phyloP scores from a whole-genome alignment of 2,329 filamentous ascomycete genomes.

The Colletotrichum orbiculare region DNA sequence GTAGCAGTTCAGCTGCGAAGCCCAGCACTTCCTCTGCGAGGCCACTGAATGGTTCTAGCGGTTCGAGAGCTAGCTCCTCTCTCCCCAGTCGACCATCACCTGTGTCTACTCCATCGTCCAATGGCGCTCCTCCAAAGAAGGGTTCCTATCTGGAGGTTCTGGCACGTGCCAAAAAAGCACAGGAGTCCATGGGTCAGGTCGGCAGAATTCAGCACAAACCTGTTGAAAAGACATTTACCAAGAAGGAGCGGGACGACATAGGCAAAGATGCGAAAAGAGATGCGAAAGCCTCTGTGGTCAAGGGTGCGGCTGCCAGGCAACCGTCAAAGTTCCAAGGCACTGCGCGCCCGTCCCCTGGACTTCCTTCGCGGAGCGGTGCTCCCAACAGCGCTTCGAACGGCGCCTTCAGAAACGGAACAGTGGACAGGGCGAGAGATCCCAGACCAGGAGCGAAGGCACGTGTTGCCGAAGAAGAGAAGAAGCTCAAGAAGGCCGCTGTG shows the following conservation, averaged over 20 bases:
- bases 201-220: slow-evolving; percentile 82
- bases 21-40: slow-evolving; percentile 23
- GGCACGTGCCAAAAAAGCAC: slow-evolving; percentile 75
- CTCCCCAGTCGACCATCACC: slow-evolving; percentile 40
- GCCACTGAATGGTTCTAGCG: slow-evolving; percentile 17
- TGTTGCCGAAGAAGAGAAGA: slow-evolving; percentile 59
- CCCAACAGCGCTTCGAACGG: slow-evolving; percentile 35
- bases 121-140: slow-evolving; percentile 69
- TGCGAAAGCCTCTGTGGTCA: slow-evolving; percentile 3
- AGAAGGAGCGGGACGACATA: slow-evolving; percentile 61
- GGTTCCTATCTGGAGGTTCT: slow-evolving; percentile 81
- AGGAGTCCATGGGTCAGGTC: slow-evolving; percentile 69
- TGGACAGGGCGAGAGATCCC: slow-evolving; percentile 40
- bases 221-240: slow-evolving; percentile 71
- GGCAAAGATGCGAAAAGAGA: slow-evolving; percentile 55
- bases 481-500: slow-evolving; percentile 68
- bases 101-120: slow-evolving; percentile 54
- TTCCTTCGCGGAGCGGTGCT: slow-evolving; percentile 13
- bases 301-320: slow-evolving; percentile 23
- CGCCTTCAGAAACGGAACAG: slow-evolving; percentile 38
- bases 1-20: slow-evolving; percentile 5
- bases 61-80: slow-evolving; percentile 13
- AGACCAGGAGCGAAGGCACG: slow-evolving; percentile 33
- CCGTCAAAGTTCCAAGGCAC: slow-evolving; percentile 29
- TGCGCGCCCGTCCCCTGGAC: slow-evolving; percentile 13